Conservation (phyloP, 345 rosid genomes). For the Garcia nutans region DNA sequence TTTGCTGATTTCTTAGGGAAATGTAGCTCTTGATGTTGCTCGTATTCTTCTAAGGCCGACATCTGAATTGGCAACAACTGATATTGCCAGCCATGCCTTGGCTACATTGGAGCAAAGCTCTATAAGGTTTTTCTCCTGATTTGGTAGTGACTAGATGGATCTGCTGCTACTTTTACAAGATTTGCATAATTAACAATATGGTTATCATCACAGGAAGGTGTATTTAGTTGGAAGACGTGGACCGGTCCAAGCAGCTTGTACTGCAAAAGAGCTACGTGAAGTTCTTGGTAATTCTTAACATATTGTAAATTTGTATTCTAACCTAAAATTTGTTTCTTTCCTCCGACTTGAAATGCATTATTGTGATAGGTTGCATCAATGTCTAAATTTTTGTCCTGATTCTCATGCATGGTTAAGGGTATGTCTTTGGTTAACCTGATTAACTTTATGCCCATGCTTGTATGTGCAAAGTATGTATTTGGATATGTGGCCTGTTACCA, state of each 20-base stretch:
- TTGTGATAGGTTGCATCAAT: background rate
- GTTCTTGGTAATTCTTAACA: constrained; percentile 54
- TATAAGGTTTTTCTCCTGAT: constrained; percentile 53
- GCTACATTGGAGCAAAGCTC: constrained; percentile 66
- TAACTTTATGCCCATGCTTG: background rate
- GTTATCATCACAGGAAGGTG: constrained; percentile 61
- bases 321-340: background rate
- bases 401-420: background rate
- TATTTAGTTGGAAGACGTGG: constrained; percentile 90
- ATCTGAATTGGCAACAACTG: constrained; percentile 72
- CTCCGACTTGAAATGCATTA: background rate
- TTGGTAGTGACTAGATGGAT: constrained; percentile 9
- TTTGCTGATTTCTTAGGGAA: constrained; percentile 56
- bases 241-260: constrained; percentile 96
- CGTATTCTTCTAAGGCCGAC: constrained; percentile 79
- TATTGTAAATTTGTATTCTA: background rate
- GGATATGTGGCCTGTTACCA: background rate
- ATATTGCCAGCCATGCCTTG: constrained; percentile 79
- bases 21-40: constrained; percentile 94
- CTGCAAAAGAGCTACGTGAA: constrained; percentile 95
- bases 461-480: background rate
- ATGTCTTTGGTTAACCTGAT: background rate
- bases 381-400: background rate
- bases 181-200: background rate
- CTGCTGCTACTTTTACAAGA: background rate